Conservation (phyloP, 1,139 yeast genomes). For the Zhuliangozyma blackwelliae region DNA sequence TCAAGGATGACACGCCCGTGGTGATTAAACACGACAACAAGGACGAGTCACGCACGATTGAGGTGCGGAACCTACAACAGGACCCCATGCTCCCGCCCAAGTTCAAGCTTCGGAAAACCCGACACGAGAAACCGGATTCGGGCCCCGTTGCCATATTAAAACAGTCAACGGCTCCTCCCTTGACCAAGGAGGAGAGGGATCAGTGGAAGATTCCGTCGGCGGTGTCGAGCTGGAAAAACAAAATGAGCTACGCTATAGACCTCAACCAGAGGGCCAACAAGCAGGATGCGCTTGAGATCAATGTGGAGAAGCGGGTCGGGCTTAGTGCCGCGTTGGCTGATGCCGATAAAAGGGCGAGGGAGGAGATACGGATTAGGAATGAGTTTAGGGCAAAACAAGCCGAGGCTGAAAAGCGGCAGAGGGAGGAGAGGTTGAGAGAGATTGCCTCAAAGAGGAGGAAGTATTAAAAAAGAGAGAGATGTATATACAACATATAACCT, state of each 20-base stretch:
- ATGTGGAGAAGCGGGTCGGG: constrained; percentile 54
- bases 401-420: constrained; percentile 28
- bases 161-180: constrained; percentile 24
- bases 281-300: constrained; percentile 33
- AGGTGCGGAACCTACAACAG: constrained; percentile 38
- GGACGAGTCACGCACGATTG: too few species aligned
- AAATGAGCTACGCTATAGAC: constrained; percentile 82
- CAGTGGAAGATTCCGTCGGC: constrained; percentile 91
- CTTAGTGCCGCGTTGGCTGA: constrained; percentile 68
- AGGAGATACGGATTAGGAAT: constrained; percentile 60
- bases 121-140: constrained; percentile 60
- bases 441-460: constrained; percentile 41
- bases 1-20: constrained; percentile 11
- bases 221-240: constrained; percentile 93
- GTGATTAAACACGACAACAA: constrained; percentile 27
- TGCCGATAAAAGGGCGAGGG: constrained; percentile 74
- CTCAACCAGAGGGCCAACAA: constrained; percentile 71
- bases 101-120: constrained; percentile 69
- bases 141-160: constrained; percentile 50
- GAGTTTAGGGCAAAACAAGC: constrained; percentile 50
- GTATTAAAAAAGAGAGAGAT: constrained; percentile 3
- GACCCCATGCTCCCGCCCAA: constrained; percentile 90
- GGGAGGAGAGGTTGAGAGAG: constrained; percentile 65
- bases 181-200: constrained; percentile 73
- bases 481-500: neutral